Percentiles rank a stretch among this genome's conserved stretches.
phyloP scores from a whole-genome alignment of 2,329 filamentous ascomycete species.

The Trichoderma atrobrunneum region DNA sequence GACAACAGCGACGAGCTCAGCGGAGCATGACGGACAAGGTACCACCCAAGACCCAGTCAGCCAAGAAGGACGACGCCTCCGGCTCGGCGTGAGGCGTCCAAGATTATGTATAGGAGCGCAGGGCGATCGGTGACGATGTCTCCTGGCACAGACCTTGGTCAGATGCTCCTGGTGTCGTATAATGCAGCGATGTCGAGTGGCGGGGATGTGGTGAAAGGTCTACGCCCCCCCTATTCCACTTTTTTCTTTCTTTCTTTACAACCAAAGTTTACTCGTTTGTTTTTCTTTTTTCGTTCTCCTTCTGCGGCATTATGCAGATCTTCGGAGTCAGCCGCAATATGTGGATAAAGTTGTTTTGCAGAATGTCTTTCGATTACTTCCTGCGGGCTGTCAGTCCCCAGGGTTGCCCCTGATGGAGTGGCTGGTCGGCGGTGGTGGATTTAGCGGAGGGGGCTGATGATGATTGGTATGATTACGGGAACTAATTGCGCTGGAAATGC shows the following conservation, averaged over 20 bases:
- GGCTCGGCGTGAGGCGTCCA: neutral
- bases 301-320: neutral
- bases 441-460: neutral
- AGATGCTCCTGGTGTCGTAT: neutral
- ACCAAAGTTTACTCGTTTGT: neutral
- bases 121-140: neutral
- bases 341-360: neutral
- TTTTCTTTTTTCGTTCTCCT: neutral
- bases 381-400: neutral
- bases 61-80: neutral
- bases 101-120: neutral
- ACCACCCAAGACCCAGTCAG: neutral
- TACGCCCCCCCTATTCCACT: neutral
- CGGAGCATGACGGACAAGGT: conserved; percentile 22
- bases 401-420: conserved; percentile 1
- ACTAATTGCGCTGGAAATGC: neutral
- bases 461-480: neutral
- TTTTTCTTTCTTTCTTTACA: neutral
- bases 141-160: neutral
- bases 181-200: neutral
- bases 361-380: neutral
- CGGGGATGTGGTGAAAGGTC: neutral
- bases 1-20: conserved; percentile 41
- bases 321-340: conserved; percentile 5
- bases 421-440: neutral